These are phyloP conservation scores for Angomonas ambiguus DNA, from an alignment of 208 protist genomes.

Conservation along the genomic window DNA sequence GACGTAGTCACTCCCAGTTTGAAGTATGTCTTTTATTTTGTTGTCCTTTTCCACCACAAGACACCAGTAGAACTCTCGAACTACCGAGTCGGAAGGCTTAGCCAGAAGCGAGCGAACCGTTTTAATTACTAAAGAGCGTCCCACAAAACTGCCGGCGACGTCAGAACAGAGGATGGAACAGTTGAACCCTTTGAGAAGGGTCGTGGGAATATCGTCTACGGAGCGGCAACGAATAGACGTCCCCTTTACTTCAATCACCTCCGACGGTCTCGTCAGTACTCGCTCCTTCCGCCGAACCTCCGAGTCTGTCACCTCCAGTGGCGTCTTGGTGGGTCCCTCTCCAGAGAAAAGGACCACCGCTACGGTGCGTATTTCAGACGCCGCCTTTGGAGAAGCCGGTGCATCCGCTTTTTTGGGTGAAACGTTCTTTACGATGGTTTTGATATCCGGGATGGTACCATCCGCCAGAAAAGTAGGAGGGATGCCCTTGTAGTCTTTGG, in stretches of 20 bases:
- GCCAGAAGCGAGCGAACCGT: slow-evolving; percentile 22
- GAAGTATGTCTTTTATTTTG: slow-evolving; percentile 47
- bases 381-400: no score
- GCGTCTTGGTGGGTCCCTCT: not conserved
- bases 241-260: slow-evolving; percentile 28
- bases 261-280: slow-evolving; percentile 13
- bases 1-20: slow-evolving; percentile 29
- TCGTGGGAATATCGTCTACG: slow-evolving; percentile 26
- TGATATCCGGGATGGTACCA: not conserved
- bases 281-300: not conserved
- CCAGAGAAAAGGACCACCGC: not conserved
- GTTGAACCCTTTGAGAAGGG: slow-evolving; percentile 39
- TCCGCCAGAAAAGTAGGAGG: slow-evolving; percentile 20
- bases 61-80: slow-evolving; percentile 43
- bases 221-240: slow-evolving; percentile 21
- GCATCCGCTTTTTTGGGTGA: not conserved
- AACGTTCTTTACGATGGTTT: not conserved
- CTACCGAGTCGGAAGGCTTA: slow-evolving; percentile 2
- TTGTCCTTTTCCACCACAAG: slow-evolving; percentile 29
- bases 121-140: slow-evolving; percentile 29
- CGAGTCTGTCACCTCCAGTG: not conserved
- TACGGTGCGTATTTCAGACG: not conserved
- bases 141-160: slow-evolving; percentile 26
- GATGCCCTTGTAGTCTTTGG: slow-evolving; percentile 17
- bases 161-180: slow-evolving; percentile 37